These are phyloP conservation scores for Rhizopogon rudus DNA, from an alignment of 768 basidiomycete genomes.

Conservation along the genomic window DNA sequence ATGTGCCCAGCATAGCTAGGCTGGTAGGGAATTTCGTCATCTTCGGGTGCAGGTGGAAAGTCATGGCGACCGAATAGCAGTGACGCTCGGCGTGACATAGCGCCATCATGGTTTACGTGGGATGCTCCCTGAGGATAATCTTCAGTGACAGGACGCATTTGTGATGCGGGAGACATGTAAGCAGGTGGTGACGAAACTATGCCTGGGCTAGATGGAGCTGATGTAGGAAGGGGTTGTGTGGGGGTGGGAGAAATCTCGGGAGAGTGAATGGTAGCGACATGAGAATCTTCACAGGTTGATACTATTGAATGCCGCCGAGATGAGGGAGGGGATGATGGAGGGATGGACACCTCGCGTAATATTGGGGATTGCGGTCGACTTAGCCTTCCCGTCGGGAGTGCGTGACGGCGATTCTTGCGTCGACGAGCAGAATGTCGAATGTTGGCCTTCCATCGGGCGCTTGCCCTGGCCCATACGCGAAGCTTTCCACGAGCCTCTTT, in stretches of 20 bases:
- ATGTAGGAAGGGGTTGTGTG: conserved; percentile 2
- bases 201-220: conserved; percentile 10
- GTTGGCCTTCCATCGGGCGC: conserved; percentile 64
- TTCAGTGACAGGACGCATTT: conserved; percentile 9
- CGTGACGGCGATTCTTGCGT: conserved; percentile 30
- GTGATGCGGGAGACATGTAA: conserved; percentile 33
- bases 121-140: conserved; percentile 3
- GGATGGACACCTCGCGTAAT: conserved; percentile 3
- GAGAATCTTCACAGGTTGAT: conserved; percentile 4
- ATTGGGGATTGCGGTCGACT: conserved; percentile 17
- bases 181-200: conserved; percentile 36
- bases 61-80: conserved; percentile 4
- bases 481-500: conserved; percentile 46
- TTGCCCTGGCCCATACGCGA: conserved; percentile 60
- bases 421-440: conserved; percentile 57
- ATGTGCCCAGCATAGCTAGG: conserved; percentile 46
- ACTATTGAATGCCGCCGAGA: conserved; percentile 24
- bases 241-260: neutral
- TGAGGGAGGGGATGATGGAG: conserved; percentile 13
- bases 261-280: neutral
- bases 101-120: conserved; percentile 1
- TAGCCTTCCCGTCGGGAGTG: neutral
- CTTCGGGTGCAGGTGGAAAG: conserved; percentile 1
- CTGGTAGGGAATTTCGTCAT: conserved; percentile 24
- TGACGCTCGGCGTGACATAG: conserved; percentile 10